Base-by-base conservation (phyloP, 192 early-diverging fungal genomes). In the Coemansia sp. region DNA sequence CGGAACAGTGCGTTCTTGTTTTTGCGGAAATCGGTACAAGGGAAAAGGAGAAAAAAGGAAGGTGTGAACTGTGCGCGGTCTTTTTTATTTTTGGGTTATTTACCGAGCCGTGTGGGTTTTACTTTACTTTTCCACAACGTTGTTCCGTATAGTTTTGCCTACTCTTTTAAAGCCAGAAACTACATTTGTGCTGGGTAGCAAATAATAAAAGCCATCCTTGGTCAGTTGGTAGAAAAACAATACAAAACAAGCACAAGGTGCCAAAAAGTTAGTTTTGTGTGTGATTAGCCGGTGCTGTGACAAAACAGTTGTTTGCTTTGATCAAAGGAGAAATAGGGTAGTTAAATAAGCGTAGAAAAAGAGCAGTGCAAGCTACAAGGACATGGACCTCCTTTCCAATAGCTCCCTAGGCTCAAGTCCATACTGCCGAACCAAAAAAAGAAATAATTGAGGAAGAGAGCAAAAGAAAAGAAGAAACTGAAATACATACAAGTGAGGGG, bases 1-100 rank as follows among this genome's bases (percentile, higher is more conserved):
- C 51, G 51, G 51, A 54, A 54, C 51, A 54, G 21, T 54, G 26
- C 26, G 26, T 26, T 26, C 26, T 26, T 26, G 51, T 26, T 26
- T 22, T 21, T 54, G 51, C 51, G 51, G 51, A 54, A 54, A 54
- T 54, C 21, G 51, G 51, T 54, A 54, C 19, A 54, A 22, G 12
- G 15, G n/a, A 54, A 54, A 22, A 26, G 15, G n/a, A 48, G 18
- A 19, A 18, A 49, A 18, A 19, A 49, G n/a, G 11, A 18, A 18
- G 48, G n/a, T 9, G 51, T 49, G 47, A 18, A 18, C 47, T 49
- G 47, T 54, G 51, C 22, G 51, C 51, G 21, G 19, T 11, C 26
- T 49, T 54, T 54, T 54, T 54, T 54, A 22, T 13, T 13, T 54
- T 22, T 21, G 22, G 19, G 6, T 54, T 22, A 12, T 26, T 54